These are phyloP conservation scores for Andrographis paniculata DNA, from an alignment of 305 asterid genomes.

Conservation along the genomic window DNA sequence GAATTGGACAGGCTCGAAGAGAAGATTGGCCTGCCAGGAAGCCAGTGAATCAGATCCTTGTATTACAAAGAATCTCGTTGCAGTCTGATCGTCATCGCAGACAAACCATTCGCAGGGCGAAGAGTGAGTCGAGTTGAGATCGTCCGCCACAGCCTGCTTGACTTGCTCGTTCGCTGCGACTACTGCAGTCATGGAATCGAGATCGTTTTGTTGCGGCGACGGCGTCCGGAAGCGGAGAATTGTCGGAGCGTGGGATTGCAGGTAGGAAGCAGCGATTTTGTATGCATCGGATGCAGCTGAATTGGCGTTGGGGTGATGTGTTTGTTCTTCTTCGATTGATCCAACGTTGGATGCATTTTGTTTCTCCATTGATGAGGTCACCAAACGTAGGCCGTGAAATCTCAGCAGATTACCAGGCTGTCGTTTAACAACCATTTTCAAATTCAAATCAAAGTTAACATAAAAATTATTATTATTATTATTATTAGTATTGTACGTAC, in stretches of 20 bases:
- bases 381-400: slow-evolving; percentile 39
- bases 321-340: slow-evolving; percentile 8
- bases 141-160: slow-evolving; percentile 96
- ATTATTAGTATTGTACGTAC: slow-evolving; percentile 15
- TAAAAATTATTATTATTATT: neutral
- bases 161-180: slow-evolving; percentile 98
- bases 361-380: slow-evolving; percentile 85
- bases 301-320: slow-evolving; percentile 2
- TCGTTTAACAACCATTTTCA: neutral
- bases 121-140: slow-evolving; percentile 55
- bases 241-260: slow-evolving; percentile 74
- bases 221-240: slow-evolving; percentile 39
- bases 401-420: slow-evolving; percentile 69
- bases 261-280: slow-evolving; percentile 83
- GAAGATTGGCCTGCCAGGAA: slow-evolving; percentile 95
- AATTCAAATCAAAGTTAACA: neutral
- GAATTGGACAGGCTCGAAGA: slow-evolving; percentile 81
- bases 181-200: slow-evolving; percentile 85
- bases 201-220: neutral
- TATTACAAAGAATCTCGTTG: slow-evolving; percentile 69
- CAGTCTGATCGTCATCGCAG: slow-evolving; percentile 73
- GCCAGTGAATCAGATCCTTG: slow-evolving; percentile 92
- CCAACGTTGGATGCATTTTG: slow-evolving; percentile 49
- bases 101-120: slow-evolving; percentile 94
- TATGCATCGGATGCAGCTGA: slow-evolving; percentile 64